These are phyloP conservation scores for Mycosphaerelloides madeirae DNA, from an alignment of 2,329 filamentous ascomycete species.

Conservation along the genomic window DNA sequence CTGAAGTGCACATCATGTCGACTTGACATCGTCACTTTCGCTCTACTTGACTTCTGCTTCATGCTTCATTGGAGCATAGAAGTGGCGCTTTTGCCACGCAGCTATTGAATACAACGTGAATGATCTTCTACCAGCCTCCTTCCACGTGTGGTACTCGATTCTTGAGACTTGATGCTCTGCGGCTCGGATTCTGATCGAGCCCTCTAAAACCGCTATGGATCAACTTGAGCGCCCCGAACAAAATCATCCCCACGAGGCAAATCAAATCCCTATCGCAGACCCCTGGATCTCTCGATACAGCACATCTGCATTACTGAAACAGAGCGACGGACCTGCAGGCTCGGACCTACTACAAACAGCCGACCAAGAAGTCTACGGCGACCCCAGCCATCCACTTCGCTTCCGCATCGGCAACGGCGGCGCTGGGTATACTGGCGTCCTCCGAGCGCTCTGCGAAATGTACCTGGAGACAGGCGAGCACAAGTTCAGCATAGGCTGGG, in stretches of 20 bases:
- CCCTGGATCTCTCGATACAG: constrained; percentile 12
- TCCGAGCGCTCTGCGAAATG: constrained; percentile 10
- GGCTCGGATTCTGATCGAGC: no score
- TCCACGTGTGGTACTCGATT: no score
- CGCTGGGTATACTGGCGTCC: constrained; percentile 23
- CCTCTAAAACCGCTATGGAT: no score
- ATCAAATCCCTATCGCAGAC: constrained; percentile 1
- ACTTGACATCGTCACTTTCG: no score
- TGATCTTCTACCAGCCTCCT: no score
- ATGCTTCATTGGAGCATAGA: neutral
- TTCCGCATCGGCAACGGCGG: constrained; percentile 25
- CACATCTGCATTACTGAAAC: constrained; percentile 9
- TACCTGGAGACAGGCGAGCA: constrained; percentile 13
- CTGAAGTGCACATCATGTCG: no score
- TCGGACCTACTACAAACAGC: constrained; percentile 7
- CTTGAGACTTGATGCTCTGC: no score
- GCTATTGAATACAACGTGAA: no score
- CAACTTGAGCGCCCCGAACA: neutral
- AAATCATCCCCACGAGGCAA: neutral
- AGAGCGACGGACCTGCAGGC: constrained; percentile 3
- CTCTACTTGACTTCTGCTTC: neutral
- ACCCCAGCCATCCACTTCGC: constrained; percentile 9
- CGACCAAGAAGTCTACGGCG: constrained; percentile 16
- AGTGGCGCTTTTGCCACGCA: no score
- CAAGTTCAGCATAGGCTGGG: constrained; percentile 21